Conservation (phyloP, 352 stramenopile genomes). For the Aphanomyces cochlioides region DNA sequence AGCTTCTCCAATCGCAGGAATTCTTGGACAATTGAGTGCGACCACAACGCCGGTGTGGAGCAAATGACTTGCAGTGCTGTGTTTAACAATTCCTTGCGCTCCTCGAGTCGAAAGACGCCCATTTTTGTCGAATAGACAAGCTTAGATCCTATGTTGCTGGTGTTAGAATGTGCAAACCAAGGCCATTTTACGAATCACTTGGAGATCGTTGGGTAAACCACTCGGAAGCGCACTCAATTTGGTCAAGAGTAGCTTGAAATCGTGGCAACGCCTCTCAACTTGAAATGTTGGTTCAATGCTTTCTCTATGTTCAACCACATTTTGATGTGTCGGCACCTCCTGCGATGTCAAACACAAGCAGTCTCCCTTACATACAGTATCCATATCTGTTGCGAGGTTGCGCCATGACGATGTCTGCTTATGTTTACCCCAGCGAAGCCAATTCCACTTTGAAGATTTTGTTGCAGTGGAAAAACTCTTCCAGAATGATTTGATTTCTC, state of each 20-base stretch:
- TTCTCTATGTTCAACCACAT: background rate
- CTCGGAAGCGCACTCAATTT: conserved; percentile 14
- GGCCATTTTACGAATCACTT: conserved; percentile 15
- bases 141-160: conserved; percentile 7
- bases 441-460: too few relatives aligned
- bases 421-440: background rate
- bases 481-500: conserved; percentile 11
- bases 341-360: background rate
- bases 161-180: background rate
- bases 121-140: conserved; percentile 28
- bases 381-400: background rate
- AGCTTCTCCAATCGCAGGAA: conserved; percentile 8
- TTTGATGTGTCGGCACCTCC: background rate
- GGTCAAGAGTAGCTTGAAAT: conserved; percentile 25
- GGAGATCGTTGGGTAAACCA: conserved; percentile 16
- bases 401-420: background rate
- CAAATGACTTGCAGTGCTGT: conserved; percentile 16
- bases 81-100: conserved; percentile 22
- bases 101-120: conserved; percentile 2
- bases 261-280: conserved; percentile 20
- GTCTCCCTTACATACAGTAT: background rate
- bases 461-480: background rate
- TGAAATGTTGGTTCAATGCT: conserved; percentile 7
- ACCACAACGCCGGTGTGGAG: background rate
- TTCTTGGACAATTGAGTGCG: conserved; percentile 2